These are phyloP conservation scores for Chlamydomonas incerta DNA, from an alignment of 139 green algal genomes.

Conservation along the genomic window DNA sequence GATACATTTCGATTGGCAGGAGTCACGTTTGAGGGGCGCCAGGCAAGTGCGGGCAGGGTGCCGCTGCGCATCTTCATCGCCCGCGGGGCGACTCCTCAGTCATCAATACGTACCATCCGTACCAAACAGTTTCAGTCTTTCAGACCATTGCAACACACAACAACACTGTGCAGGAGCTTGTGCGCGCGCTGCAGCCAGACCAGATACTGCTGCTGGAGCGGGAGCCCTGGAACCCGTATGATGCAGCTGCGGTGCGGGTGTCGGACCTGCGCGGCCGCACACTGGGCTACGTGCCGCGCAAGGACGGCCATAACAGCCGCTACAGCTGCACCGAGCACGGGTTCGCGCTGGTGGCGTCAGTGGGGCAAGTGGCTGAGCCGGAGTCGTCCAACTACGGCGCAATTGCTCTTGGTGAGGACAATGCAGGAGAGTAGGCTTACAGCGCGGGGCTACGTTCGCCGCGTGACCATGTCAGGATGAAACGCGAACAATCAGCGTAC, in stretches of 20 bases:
- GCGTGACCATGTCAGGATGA: too few species aligned
- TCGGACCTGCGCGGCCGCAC: background rate
- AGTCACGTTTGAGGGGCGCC: conserved; percentile 32
- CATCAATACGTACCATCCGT: too few species aligned
- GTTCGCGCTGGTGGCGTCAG: background rate
- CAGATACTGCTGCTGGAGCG: conserved; percentile 14
- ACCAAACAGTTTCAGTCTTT: too few species aligned
- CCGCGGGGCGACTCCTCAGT: too few species aligned
- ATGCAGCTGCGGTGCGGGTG: conserved; percentile 5
- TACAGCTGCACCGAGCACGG: background rate
- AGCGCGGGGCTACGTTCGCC: too few species aligned
- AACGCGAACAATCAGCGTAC: too few species aligned
- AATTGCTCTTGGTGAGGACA: background rate
- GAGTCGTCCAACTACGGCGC: background rate
- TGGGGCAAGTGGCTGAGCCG: background rate
- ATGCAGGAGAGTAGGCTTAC: too few species aligned
- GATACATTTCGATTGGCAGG: background rate
- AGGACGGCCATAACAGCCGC: background rate
- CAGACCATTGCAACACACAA: too few species aligned
- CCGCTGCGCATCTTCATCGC: too few species aligned
- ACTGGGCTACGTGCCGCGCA: conserved; percentile 30
- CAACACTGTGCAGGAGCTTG: conserved; percentile 1
- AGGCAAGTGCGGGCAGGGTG: too few species aligned
- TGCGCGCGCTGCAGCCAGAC: background rate
- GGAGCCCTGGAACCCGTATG: conserved; percentile 39